Base-by-base conservation (phyloP, 2,329 filamentous ascomycete genomes). In the Aspergillus tubingensis region DNA sequence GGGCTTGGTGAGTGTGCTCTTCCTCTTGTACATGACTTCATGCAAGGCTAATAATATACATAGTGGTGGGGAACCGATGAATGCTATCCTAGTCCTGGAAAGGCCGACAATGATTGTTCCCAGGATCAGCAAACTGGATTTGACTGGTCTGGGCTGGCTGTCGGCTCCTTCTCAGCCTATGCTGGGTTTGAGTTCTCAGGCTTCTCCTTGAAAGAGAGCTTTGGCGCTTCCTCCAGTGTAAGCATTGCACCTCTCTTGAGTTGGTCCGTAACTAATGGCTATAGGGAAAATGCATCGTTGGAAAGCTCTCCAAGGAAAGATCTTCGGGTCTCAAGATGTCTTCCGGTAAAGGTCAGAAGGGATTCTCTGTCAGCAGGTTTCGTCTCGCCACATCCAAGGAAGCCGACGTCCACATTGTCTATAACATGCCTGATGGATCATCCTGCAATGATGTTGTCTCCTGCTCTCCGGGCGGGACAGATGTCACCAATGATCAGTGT, bases 401-500 rank as follows among this genome's bases (percentile, higher is more conserved):
- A 77, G 88, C 86, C 68, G 87, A 93, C 65, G 80, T 98, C 57
- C 88, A 94, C 77, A 92, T 96, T 81, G 85, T 91, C 81, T 97
- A 94, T 79, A 84, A 82, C 70, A 96, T 97, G 92, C 84, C 87
- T 2, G 91, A 94, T 74, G 91, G 91, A 68, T 88, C 86, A 13
- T 85, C 77, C 62, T 98, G 94, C 87, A 94, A 91, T 81, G 90
- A 96, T 70, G 87, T 86, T 64, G 81, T 85, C 66, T 73, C 82
- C 55, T 96, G 91, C 85, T 85, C 82, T 65, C 80, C 83, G 58
- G 80, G 83, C 15, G 91, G 91, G 70, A 88, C 86, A 60, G 85
- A 84, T 50, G 83, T 97, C 70, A 80, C 86, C 79, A 97, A 97
- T 85, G 86, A 82, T 62, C 92, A 97, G 83, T 98, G 94, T 76